Evolutionary conservation across 371 early-diverging fungal species (phyloP).

Genomic region (Conidiobolus incongruus): DNA sequence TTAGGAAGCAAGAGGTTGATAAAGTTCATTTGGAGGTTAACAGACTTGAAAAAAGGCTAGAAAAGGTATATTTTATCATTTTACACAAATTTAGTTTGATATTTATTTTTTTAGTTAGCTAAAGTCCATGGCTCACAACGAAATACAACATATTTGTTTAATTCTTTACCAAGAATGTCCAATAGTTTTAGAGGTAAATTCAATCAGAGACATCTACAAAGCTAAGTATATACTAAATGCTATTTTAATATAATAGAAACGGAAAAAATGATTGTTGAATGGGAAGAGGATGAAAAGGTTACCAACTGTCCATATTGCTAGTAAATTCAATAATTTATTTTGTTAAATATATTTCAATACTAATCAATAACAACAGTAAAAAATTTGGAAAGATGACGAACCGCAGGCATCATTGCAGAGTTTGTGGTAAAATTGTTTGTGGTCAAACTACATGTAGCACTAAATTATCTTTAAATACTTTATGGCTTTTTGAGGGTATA

Average conservation of each 20-base stretch:
- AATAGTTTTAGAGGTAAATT: too few species aligned
- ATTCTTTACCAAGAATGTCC: too few species aligned
- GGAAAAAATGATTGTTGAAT: conserved; percentile 33
- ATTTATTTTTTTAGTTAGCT: conserved; percentile 10
- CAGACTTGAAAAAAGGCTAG: conserved; percentile 64
- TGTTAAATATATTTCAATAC: not conserved
- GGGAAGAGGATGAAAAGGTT: conserved; percentile 32
- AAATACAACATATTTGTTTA: too few species aligned
- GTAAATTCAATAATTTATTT: conserved; percentile 13
- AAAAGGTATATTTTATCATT: conserved; percentile 21
- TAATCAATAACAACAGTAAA: not conserved
- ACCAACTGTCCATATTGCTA: conserved; percentile 24
- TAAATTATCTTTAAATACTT: conserved; percentile 26
- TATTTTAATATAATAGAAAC: too few species aligned
- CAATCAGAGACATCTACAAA: too few species aligned
- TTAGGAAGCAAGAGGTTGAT: not conserved
- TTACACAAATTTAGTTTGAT: conserved; percentile 5
- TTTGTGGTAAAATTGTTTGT: conserved; percentile 55
- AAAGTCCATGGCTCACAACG: conserved; percentile 4
- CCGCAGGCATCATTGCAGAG: conserved; percentile 56
- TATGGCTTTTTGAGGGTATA: too few species aligned
- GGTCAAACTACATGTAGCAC: conserved; percentile 29
- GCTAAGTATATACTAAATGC: too few species aligned
- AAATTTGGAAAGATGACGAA: conserved; percentile 9
- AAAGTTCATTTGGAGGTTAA: conserved; percentile 37